Base-by-base conservation (phyloP, 192 early-diverging fungal genomes). In the Coemansia sp. region DNA sequence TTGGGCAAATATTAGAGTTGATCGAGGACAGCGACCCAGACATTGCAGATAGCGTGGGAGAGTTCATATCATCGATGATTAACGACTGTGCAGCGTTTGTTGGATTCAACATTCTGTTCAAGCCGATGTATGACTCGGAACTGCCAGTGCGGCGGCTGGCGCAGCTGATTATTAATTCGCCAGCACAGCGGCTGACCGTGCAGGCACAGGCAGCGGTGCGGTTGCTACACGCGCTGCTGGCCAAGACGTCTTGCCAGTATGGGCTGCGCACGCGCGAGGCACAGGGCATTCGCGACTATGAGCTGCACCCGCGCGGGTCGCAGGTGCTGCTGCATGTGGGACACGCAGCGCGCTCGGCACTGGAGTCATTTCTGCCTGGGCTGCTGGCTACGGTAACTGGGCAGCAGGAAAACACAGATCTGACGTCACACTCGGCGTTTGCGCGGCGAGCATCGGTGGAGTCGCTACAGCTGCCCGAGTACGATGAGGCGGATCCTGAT, bases 101-200 rank as follows among this genome's bases (percentile, higher is more conserved):
- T 31, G 79, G 79, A 16, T 76, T 82, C 67, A 73, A 75, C 53
- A 56, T 73, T n/a, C 54, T 82, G 57, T 82, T 82, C 69, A 72
- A 76, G 64, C 73, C 73, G 8, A 76, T 82, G 2, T 64, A 51
- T 45, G 79, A 82, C 49, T 75, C 74, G 10, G 79, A 82, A 39
- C 59, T 69, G 26, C 69, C 71, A 1, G 74, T 71, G 10, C 65
- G 79, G 1, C 79, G 74, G 6, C 64, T 82, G 55, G 79, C 79
- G 16, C 79, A 82, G 68, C 57, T 73, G 45, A 82, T 82, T 5
- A 61, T 76, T 63, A 76, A 76, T 49, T 82, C 79, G 56, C 68
- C 77, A 4, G 54, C 79, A 1, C 74, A 69, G 79, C 74, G 67
- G 12, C 61, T 75, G 16, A 69, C 79, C 35, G 60, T 67, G 7